Percentiles rank a stretch among this genome's conserved stretches.
These are phyloP conservation scores for Candida sphagnicola DNA, from an alignment of 805 yeast genomes.

Conservation along the genomic window DNA sequence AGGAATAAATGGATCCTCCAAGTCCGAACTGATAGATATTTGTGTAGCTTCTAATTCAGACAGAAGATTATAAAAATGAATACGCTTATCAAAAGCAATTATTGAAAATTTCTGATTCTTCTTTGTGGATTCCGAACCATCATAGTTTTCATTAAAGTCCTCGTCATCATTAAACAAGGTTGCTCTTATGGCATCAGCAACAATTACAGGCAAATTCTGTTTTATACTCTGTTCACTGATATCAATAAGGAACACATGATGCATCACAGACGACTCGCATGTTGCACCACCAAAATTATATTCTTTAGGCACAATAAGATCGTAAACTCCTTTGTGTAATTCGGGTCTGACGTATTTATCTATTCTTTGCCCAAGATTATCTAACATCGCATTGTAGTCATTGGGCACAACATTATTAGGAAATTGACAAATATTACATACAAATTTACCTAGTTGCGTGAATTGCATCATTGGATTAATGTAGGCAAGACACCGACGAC, in stretches of 20 bases:
- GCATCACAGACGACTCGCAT: slow-evolving; percentile 44
- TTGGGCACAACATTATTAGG: slow-evolving; percentile 60
- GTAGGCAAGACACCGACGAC: slow-evolving; percentile 88
- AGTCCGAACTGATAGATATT: slow-evolving; percentile 61
- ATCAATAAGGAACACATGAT: slow-evolving; percentile 73
- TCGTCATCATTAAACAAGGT: slow-evolving; percentile 27
- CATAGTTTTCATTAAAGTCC: slow-evolving; percentile 14
- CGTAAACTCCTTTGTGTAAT: slow-evolving; percentile 78
- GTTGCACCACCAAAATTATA: slow-evolving; percentile 52
- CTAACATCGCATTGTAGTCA: slow-evolving; percentile 64
- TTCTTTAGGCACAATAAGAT: slow-evolving; percentile 69
- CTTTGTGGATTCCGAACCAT: slow-evolving; percentile 21
- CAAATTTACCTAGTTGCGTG: slow-evolving; percentile 56
- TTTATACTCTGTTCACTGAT: slow-evolving; percentile 56
- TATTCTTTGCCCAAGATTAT: slow-evolving; percentile 55
- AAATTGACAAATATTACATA: slow-evolving; percentile 85
- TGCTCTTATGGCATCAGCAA: slow-evolving; percentile 67
- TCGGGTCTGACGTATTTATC: slow-evolving; percentile 72
- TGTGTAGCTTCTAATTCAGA: slow-evolving; percentile 53
- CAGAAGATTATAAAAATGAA: slow-evolving; percentile 71
- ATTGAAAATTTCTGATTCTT: slow-evolving; percentile 55
- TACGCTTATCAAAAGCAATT: slow-evolving; percentile 66
- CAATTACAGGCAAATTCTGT: slow-evolving; percentile 56
- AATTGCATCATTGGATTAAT: slow-evolving; percentile 80
- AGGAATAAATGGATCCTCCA: slow-evolving; percentile 81